Evolutionary conservation across 2,329 filamentous ascomycete genomes (phyloP).

Genomic region (Fusarium austroafricanum): DNA sequence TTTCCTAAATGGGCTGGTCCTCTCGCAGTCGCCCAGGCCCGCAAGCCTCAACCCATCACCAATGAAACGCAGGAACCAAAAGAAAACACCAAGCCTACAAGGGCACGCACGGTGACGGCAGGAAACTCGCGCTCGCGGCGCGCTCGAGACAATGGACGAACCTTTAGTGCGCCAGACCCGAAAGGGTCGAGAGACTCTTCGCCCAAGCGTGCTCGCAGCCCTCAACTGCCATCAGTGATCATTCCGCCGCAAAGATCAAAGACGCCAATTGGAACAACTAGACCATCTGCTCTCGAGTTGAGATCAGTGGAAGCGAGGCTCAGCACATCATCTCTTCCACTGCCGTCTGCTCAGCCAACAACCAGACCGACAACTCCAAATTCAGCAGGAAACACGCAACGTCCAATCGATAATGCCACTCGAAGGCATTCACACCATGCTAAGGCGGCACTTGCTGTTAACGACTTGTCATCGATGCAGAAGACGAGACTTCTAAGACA

Average conservation of each 20-base stretch:
- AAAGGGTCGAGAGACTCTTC: conserved; percentile 47
- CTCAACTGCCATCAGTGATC: conserved; percentile 34
- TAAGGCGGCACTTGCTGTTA: conserved; percentile 67
- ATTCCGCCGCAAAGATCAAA: conserved; percentile 44
- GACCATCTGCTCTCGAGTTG: conserved; percentile 64
- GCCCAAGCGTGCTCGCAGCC: conserved; percentile 43
- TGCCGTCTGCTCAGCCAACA: conserved; percentile 67
- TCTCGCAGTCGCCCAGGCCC: conserved; percentile 82
- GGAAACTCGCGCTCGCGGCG: conserved; percentile 63
- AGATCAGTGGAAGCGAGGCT: conserved; percentile 69
- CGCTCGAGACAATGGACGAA: conserved; percentile 57
- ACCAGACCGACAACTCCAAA: conserved; percentile 69
- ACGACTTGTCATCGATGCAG: conserved; percentile 72
- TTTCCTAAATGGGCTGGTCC: conserved; percentile 84
- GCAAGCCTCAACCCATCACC: conserved; percentile 70
- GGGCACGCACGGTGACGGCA: conserved; percentile 75
- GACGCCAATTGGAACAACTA: conserved; percentile 55
- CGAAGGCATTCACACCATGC: conserved; percentile 71
- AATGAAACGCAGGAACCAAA: conserved; percentile 52
- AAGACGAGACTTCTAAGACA: conserved; percentile 79
- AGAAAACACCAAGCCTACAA: conserved; percentile 59
- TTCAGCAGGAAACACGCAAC: conserved; percentile 62
- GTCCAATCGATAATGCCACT: conserved; percentile 61
- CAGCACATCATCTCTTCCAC: conserved; percentile 74
- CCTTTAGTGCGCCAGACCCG: conserved; percentile 58